Conservation (phyloP, 495 filamentous ascomycete genomes). For the Poronia punctata region DNA sequence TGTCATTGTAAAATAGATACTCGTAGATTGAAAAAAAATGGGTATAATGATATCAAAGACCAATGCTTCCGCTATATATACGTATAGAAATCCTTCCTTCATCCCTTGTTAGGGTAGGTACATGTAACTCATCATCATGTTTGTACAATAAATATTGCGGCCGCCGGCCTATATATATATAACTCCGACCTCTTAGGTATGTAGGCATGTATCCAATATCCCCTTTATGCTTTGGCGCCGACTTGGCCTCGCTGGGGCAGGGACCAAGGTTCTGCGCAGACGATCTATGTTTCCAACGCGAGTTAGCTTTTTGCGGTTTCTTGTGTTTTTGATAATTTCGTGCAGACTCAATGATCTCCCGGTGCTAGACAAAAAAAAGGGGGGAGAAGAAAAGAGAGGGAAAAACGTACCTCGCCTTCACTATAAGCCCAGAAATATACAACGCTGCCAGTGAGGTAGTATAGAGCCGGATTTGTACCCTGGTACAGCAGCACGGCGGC, state of each 20-base stretch:
- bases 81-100: too few relatives aligned
- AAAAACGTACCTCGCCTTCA: conserved; percentile 91
- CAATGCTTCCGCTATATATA: too few relatives aligned
- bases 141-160: too few relatives aligned
- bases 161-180: too few relatives aligned
- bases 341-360: background rate
- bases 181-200: too few relatives aligned
- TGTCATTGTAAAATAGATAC: too few relatives aligned
- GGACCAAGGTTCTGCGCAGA: conserved; percentile 47
- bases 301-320: background rate
- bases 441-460: conserved; percentile 79
- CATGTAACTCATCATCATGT: too few relatives aligned
- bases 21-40: too few relatives aligned
- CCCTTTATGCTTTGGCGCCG: conserved; percentile 6
- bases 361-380: background rate
- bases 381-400: conserved; percentile 7
- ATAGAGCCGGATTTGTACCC: conserved; percentile 83
- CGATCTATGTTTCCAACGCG: conserved; percentile 29
- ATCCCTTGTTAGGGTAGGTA: too few relatives aligned
- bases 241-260: conserved; percentile 36
- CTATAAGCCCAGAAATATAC: conserved; percentile 97
- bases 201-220: too few relatives aligned
- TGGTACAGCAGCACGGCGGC: conserved; percentile 79
- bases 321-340: background rate
- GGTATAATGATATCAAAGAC: too few relatives aligned